Conservation (phyloP, 2,329 filamentous ascomycete species). For the Neofusicoccum cordaticola region DNA sequence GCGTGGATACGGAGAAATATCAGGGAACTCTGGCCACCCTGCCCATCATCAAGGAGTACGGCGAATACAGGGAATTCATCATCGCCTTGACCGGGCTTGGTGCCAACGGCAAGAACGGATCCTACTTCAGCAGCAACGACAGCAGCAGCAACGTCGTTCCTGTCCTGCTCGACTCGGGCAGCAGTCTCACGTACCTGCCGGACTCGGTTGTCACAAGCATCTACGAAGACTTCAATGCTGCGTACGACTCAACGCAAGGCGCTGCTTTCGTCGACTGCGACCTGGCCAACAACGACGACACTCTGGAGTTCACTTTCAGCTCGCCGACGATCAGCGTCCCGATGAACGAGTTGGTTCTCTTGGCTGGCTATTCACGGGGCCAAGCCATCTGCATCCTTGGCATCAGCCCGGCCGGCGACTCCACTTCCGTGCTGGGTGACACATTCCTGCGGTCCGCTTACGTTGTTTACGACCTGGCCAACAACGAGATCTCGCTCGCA, state of each 20-base stretch:
- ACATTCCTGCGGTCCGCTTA: slow-evolving; percentile 63
- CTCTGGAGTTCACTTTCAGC: slow-evolving; percentile 58
- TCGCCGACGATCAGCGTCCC: slow-evolving; percentile 54
- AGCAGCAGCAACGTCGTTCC: slow-evolving; percentile 44
- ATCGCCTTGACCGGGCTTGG: slow-evolving; percentile 50
- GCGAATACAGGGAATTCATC: slow-evolving; percentile 53
- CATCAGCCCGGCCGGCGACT: slow-evolving; percentile 50
- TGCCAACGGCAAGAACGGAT: slow-evolving; percentile 33
- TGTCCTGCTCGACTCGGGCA: slow-evolving; percentile 71
- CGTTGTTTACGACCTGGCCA: slow-evolving; percentile 60
- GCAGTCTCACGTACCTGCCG: slow-evolving; percentile 69
- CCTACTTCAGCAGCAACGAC: slow-evolving; percentile 36
- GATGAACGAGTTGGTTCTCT: slow-evolving; percentile 56
- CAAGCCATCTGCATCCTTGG: slow-evolving; percentile 47
- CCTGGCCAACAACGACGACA: slow-evolving; percentile 47
- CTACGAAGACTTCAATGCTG: slow-evolving; percentile 40
- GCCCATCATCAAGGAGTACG: slow-evolving; percentile 52
- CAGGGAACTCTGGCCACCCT: slow-evolving; percentile 61
- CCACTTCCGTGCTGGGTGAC: slow-evolving; percentile 55
- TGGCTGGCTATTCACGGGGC: slow-evolving; percentile 43
- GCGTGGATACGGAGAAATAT: slow-evolving; percentile 75
- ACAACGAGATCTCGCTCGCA: slow-evolving; percentile 60
- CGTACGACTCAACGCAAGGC: slow-evolving; percentile 40
- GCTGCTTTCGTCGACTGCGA: slow-evolving; percentile 55
- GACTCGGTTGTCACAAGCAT: slow-evolving; percentile 52